Evolutionary conservation across 2,329 filamentous ascomycete genomes (phyloP), one percentile per base, ranked within the genome.

Genomic region (Penicillium freii): DNA sequence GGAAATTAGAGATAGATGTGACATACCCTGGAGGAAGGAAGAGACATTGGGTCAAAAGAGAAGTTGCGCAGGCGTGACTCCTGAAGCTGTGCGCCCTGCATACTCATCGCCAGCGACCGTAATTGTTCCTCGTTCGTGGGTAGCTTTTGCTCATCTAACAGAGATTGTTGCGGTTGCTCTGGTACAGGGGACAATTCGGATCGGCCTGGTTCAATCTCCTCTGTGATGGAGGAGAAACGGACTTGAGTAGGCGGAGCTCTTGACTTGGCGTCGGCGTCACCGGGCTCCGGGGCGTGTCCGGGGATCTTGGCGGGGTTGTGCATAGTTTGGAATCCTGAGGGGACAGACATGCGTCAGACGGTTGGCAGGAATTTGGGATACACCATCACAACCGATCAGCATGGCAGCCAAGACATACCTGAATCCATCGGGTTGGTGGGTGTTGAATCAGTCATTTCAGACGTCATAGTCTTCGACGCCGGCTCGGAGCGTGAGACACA

Each of bases 41-140:
- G 81, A 36, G 94, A 97, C 62, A 96, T 87, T 34, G 93, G 88
- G 72, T 97, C 92, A 70, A 92, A 97, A 43, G 89, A 87, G 76
- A 91, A 96, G 71, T 92, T 90, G 71, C 89, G 89, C 80, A 96
- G 85, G 62, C 92, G 86, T 56, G 86, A 84, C 67, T 92, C 88
- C 77, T 97, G 92, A 60, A 96, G 82, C 66, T 88, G 86, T 46
- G 87, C 83, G 61, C 86, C 85, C 63, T 91, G 88, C 27, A 96
- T 79, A 25, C 85, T 87, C 65, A 86, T 84, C 50, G 89, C 87
- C 60, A 96, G 78, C 58, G 86, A 86, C 64, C 84, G 84, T 56
- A 95, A 80, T 69, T 92, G 84, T 56, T 90, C 87, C 63, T 83
- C 79, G 21, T 73, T 51, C 65, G 65, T 50, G 71, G 69, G 57